These are phyloP conservation scores for Malus asiatica DNA, from an alignment of 306 rosid genomes.

Conservation along the genomic window DNA sequence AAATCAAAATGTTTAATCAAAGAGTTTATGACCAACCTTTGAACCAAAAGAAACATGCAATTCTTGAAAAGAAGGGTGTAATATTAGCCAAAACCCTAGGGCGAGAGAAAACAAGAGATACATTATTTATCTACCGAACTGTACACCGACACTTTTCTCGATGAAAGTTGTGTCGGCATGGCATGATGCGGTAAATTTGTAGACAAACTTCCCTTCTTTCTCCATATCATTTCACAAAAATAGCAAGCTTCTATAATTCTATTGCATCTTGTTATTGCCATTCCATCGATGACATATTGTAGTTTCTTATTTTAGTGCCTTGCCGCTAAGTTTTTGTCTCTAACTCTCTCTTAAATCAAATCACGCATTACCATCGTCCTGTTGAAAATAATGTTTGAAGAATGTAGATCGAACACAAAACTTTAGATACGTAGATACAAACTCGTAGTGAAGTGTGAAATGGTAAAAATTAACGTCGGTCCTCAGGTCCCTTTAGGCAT, in stretches of 20 bases:
- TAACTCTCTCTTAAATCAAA: neutral
- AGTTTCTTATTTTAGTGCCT: neutral
- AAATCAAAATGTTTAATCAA: neutral
- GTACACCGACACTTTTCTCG: conserved; percentile 49
- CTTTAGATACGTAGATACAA: no score
- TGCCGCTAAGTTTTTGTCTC: neutral
- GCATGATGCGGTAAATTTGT: conserved; percentile 10
- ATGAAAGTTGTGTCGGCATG: conserved; percentile 34
- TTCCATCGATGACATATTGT: neutral
- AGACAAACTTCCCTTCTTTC: neutral
- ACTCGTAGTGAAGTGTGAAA: no score
- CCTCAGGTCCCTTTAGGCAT: no score
- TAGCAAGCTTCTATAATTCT: neutral
- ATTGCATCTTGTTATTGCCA: conserved; percentile 7
- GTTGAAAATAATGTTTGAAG: no score
- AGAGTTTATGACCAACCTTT: neutral
- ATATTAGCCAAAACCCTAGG: neutral
- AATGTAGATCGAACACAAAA: no score
- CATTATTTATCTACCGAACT: neutral
- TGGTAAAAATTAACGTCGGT: no score
- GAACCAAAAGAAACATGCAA: neutral
- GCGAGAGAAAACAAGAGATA: neutral
- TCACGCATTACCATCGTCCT: neutral
- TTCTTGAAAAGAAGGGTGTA: neutral
- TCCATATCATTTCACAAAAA: neutral